phyloP scores from a whole-genome alignment of 371 early-diverging fungal genomes.

The Mucor indicus region DNA sequence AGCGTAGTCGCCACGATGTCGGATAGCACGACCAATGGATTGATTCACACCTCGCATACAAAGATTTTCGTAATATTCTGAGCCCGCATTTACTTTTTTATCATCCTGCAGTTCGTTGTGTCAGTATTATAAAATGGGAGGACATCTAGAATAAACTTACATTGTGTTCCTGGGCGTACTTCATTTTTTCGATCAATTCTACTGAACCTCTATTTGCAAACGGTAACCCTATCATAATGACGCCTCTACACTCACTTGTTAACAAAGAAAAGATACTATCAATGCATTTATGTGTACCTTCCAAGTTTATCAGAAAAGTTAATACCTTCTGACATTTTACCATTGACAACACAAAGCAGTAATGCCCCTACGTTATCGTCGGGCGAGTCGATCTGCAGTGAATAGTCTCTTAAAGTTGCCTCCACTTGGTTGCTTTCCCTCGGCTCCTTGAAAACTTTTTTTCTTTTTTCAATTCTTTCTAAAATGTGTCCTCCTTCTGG shows the following conservation, averaged over 20 bases:
- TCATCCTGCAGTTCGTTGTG: not conserved
- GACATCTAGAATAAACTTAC: conserved; percentile 6
- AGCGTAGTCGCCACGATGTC: conserved; percentile 86
- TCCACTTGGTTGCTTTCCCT: conserved; percentile 59
- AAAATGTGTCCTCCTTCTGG: conserved; percentile 30
- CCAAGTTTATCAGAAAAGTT: conserved; percentile 91
- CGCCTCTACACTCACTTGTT: conserved; percentile 43
- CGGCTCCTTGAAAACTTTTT: conserved; percentile 76
- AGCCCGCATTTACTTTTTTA: conserved; percentile 40
- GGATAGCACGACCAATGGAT: conserved; percentile 92
- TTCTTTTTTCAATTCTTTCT: conserved; percentile 49
- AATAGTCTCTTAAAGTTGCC: conserved; percentile 57
- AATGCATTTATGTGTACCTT: conserved; percentile 37
- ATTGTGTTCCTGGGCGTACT: conserved; percentile 47
- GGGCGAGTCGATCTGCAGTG: conserved; percentile 37
- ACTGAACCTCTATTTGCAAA: conserved; percentile 72
- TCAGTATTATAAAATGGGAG: too few species aligned
- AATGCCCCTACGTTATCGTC: conserved; percentile 66
- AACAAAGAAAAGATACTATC: not conserved
- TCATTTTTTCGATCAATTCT: conserved; percentile 79
- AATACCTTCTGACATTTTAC: conserved; percentile 97
- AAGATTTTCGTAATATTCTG: conserved; percentile 84
- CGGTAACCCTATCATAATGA: conserved; percentile 90
- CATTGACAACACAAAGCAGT: conserved; percentile 94
- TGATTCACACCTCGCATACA: conserved; percentile 98